Evolutionary conservation across 331 rosid species (phyloP).

Genomic region (Dryas integrifolia): DNA sequence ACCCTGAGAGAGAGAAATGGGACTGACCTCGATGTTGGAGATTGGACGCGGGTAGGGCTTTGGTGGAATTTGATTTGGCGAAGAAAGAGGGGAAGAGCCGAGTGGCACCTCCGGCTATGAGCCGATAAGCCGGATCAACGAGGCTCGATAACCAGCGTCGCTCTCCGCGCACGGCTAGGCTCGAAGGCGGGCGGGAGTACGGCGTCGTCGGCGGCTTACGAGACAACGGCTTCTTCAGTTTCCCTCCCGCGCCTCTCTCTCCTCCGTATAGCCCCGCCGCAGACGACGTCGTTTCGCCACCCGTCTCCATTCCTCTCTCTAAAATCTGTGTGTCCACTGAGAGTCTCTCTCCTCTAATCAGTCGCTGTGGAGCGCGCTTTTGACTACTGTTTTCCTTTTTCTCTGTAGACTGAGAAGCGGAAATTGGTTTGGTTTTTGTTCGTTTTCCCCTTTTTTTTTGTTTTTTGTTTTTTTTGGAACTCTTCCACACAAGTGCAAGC

Average conservation of each 20-base stretch:
- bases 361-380: too few relatives aligned
- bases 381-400: too few relatives aligned
- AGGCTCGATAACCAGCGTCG: conserved; percentile 68
- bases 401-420: too few relatives aligned
- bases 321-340: neutral
- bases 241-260: conserved; percentile 75
- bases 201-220: conserved; percentile 58
- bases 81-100: conserved; percentile 61
- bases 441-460: too few relatives aligned
- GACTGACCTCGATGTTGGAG: conserved; percentile 39
- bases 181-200: conserved; percentile 52
- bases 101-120: conserved; percentile 65
- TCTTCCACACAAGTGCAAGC: too few relatives aligned
- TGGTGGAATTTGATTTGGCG: conserved; percentile 27
- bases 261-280: conserved; percentile 15
- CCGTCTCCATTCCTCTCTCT: conserved; percentile 27
- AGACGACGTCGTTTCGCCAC: conserved; percentile 25
- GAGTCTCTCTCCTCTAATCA: neutral
- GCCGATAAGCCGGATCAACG: conserved; percentile 80
- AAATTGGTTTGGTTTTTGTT: too few relatives aligned
- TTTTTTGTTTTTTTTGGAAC: too few relatives aligned
- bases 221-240: conserved; percentile 41
- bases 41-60: conserved; percentile 27
- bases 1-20: conserved; percentile 19
- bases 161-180: conserved; percentile 14